Conservation (phyloP, 768 basidiomycete genomes). For the Lentinula detonsa region DNA sequence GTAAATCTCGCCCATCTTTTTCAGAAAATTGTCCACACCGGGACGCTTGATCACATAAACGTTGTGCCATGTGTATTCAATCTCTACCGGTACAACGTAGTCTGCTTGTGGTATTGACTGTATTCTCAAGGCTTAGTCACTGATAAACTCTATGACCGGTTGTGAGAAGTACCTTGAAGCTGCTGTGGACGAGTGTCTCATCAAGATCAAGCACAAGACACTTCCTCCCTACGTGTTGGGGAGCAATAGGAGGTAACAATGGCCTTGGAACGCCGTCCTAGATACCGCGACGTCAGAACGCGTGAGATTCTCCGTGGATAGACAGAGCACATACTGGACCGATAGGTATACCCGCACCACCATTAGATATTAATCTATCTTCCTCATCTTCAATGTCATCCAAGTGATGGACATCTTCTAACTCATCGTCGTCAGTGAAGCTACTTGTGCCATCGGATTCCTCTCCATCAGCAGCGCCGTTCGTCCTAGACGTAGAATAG, state of each 20-base stretch:
- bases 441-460: slow-evolving; percentile 57
- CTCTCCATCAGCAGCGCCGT: slow-evolving; percentile 39
- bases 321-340: slow-evolving; percentile 62
- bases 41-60: slow-evolving; percentile 99
- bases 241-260: slow-evolving; percentile 77
- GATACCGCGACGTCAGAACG: slow-evolving; percentile 6
- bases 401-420: slow-evolving; percentile 43
- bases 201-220: slow-evolving; percentile 96
- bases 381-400: slow-evolving; percentile 84
- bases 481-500: slow-evolving; percentile 28
- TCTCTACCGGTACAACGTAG: slow-evolving; percentile 98
- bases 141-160: neutral
- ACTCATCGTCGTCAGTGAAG: slow-evolving; percentile 64
- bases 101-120: slow-evolving; percentile 93
- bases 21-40: slow-evolving; percentile 94
- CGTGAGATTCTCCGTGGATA: neutral
- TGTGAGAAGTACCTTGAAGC: slow-evolving; percentile 77
- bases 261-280: slow-evolving; percentile 82
- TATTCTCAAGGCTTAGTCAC: neutral
- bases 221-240: slow-evolving; percentile 82
- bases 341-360: slow-evolving; percentile 92
- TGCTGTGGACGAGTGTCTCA: slow-evolving; percentile 94
- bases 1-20: slow-evolving; percentile 98
- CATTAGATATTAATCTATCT: slow-evolving; percentile 80
- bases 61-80: slow-evolving; percentile 97